Evolutionary conservation across 1,284 basidiomycete species (phyloP), one percentile per base, ranked within the genome.

Genomic region (Cystobasidium slooffiae): DNA sequence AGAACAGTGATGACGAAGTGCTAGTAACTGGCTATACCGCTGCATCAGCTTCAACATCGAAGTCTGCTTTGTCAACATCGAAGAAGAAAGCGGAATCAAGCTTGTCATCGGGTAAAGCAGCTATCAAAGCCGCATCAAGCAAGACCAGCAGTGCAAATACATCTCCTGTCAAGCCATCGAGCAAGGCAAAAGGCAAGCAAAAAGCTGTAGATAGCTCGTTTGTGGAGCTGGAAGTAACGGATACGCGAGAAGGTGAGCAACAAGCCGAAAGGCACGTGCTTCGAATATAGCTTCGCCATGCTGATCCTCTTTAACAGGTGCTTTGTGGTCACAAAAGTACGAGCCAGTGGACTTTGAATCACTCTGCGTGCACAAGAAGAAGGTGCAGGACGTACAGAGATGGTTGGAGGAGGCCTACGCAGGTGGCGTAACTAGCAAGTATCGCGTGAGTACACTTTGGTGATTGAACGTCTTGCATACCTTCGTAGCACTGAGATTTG

Each of bases 381-480:
- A 98, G 81, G 88, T 98, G 0, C 87, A 89, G 62, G 91, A 93
- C 77, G 91, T 98, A 5, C 87, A 90, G 20, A 85, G 85, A 24
- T 99, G 96, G 96, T 82, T 99, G 1, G 78, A 84, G 0, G 95
- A 97, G 80, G 91, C 95, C 0, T 87, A 94, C 46, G 87, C 89
- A 1, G 90, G 75, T 46, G 75, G 74, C 14, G 65, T 44, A 18
- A 62, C 67, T 14, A 72, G 72, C 55, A 76, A 74, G 46, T 76
- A 74, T 41, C 0, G 88, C 87, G 68, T 76, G 46, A 31, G 70
- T 53, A 16, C 55, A 3, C 18, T 10, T 18, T 56, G 55, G 18
- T 41, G 41, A 7, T 46, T 31, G 31, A 31, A 31, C 31, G 31
- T 67, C 73, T 47, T 70, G 62, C 58, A 75, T 52, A 44, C 24